Base-by-base conservation (phyloP, 2,329 filamentous ascomycete species). In the Annulohypoxylon truncatum region DNA sequence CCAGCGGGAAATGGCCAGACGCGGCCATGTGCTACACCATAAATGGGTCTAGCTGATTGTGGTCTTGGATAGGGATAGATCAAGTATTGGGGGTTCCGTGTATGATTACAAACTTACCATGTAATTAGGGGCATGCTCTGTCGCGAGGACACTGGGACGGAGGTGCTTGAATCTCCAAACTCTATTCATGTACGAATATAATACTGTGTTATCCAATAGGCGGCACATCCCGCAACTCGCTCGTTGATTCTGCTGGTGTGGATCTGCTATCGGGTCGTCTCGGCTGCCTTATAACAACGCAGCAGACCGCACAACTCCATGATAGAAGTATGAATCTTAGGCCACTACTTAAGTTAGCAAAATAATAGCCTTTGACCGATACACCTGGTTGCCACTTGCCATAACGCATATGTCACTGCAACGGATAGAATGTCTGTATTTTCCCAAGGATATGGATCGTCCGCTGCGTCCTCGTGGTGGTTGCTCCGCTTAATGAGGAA, bases 281-380 rank as follows among this genome's bases (percentile, higher is more conserved):
- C 4, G 60, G 61, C 1, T 50, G 56, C 9, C 58, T 65, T 33
- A 61, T 55, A 7, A 29, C 35, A 33, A 47, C 61, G 22, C 59
- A 67, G 29, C 66, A 71, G 29, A 61, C 66, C 35, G 61, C 55
- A 22, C 57, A 69, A 28, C 66, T 67, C 68, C 68, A 71, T n/a
- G 63, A 33, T 9, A 71, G 38, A 18, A 71, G 52, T 28, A 68
- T 7, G 13, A 63, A 64, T 51, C 68, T 67, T 31, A 69, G 29
- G 9, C 20, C 40, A 50, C 68, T 69, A 24, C 1, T 1, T 22
- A 10, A 18, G 26, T 69, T 47, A 66, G 51, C 40, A 47, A 20
- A 15, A 10, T 10, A 1, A 33, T 29, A n/a, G 26, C 13, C 24
- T 7, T 12, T 0, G 13, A 8, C 9, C 7, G 4, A 5, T 3